These are phyloP conservation scores for Citrullus colocynthis DNA, from an alignment of 306 rosid genomes.

Conservation along the genomic window DNA sequence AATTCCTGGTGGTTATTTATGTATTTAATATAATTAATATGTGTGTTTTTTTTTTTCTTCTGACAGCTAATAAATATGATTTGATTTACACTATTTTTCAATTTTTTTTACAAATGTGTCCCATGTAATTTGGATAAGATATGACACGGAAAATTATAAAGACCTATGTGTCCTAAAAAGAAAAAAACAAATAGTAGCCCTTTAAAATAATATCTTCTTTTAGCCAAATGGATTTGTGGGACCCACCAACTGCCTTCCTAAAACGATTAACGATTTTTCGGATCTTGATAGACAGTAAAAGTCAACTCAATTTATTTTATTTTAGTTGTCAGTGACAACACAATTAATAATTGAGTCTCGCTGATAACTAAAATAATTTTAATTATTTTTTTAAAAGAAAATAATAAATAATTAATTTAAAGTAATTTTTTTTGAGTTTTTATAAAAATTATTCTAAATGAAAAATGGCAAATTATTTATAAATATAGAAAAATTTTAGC, in stretches of 20 bases:
- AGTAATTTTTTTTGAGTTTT: no score
- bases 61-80: neutral
- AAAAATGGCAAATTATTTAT: no score
- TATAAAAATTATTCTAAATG: no score
- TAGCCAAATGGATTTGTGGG: neutral
- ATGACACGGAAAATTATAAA: neutral
- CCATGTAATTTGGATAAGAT: neutral
- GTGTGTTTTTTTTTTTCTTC: no score
- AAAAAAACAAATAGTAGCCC: neutral
- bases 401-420: no score
- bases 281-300: neutral
- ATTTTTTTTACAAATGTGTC: neutral
- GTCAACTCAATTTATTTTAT: neutral
- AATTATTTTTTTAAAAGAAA: no score
- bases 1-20: no score
- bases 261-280: neutral
- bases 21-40: no score
- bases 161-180: neutral
- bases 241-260: neutral
- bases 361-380: no score
- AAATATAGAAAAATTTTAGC: no score
- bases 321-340: neutral
- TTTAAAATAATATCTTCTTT: neutral
- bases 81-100: neutral
- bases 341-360: no score